Evolutionary conservation across 1,284 basidiomycete species (phyloP).

Genomic region (Tylopilus orsonianus): DNA sequence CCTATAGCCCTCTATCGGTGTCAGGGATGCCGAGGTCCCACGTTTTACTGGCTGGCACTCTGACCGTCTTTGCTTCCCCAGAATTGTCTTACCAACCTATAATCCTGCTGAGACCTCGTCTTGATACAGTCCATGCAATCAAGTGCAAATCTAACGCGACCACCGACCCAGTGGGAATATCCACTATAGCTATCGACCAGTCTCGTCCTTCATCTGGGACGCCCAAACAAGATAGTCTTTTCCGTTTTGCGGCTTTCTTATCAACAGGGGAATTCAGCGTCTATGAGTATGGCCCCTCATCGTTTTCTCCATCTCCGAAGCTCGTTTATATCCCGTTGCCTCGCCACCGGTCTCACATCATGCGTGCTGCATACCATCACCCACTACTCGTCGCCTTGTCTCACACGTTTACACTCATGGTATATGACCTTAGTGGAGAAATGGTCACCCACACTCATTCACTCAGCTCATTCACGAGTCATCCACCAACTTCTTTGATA

Average conservation of each 20-base stretch:
- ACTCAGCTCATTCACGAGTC: slow-evolving; percentile 69
- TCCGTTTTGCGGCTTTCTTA: slow-evolving; percentile 60
- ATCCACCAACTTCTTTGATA: slow-evolving; percentile 70
- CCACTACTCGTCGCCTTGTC: slow-evolving; percentile 73
- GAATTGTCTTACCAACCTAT: slow-evolving; percentile 28
- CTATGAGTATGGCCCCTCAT: slow-evolving; percentile 49
- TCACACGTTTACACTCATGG: slow-evolving; percentile 58
- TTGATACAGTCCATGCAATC: slow-evolving; percentile 15
- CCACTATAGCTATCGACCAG: slow-evolving; percentile 67
- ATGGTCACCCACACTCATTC: slow-evolving; percentile 57
- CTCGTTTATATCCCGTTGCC: slow-evolving; percentile 50
- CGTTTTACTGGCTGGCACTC: slow-evolving; percentile 42
- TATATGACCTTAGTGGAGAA: slow-evolving; percentile 63
- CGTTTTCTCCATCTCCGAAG: slow-evolving; percentile 41
- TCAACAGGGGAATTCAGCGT: slow-evolving; percentile 67
- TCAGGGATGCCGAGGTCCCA: slow-evolving; percentile 22
- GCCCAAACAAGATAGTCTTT: slow-evolving; percentile 23
- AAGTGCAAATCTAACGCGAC: slow-evolving; percentile 32
- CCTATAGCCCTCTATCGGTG: not conserved
- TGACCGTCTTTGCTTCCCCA: slow-evolving; percentile 41
- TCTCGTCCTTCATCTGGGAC: slow-evolving; percentile 48
- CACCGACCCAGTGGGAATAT: slow-evolving; percentile 42
- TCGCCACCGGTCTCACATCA: slow-evolving; percentile 45
- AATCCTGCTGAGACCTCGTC: slow-evolving; percentile 27
- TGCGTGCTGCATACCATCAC: slow-evolving; percentile 72